Evolutionary conservation across 495 filamentous ascomycete genomes (phyloP), one percentile per base, ranked within the genome.

Genomic region (Talaromyces nanjingensis): DNA sequence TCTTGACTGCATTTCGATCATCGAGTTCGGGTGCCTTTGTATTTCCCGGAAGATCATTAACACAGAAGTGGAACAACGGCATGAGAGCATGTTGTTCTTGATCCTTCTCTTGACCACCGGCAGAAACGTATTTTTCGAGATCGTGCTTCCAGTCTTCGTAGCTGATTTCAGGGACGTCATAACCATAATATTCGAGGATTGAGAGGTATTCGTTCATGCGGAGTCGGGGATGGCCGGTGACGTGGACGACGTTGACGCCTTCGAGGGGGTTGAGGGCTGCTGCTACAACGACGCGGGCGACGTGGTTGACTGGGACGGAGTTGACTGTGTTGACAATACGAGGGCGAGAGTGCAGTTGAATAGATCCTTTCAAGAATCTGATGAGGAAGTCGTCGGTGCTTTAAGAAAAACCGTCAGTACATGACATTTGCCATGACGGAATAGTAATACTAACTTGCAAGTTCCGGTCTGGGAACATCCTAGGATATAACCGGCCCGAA

Each of bases 341-440:
- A 0, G 94, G 94, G 2, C 89, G 84, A 27, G 81, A 76, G 0
- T 73, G 75, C 0, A 97, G 77, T 72, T 98, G 94, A 56, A 96
- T 83, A 65, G 91, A 96, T 54, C 91, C 93, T 76, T 97, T 97
- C 39, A 89, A 71, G 82, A 97, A 84, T 56, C 94, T 89, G 60
- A 96, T 84, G 24, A 98, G 78, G 81, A 98, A 98, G 75, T 98
- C 93, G 70, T 98, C 93, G 8, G 89, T 91, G 74, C 88, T 92
- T 65, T 85, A 6, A 31, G 6, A 6, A 67, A 62, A 31, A 24
- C 61, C 25, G 34, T 64, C 18, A 45, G 16, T 29, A 18, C 1
- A 39, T 0, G 6, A 18, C 27, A 53, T 33, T 57, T n/a, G 22
- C 18, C n/a, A 54, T 53, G 6, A 39, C 24, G 9, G n/a, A 39